Percentiles rank a stretch among this genome's conserved stretches.
These are phyloP conservation scores for Anisodus acutangulus DNA, from an alignment of 257 asterid species.

Conservation along the genomic window DNA sequence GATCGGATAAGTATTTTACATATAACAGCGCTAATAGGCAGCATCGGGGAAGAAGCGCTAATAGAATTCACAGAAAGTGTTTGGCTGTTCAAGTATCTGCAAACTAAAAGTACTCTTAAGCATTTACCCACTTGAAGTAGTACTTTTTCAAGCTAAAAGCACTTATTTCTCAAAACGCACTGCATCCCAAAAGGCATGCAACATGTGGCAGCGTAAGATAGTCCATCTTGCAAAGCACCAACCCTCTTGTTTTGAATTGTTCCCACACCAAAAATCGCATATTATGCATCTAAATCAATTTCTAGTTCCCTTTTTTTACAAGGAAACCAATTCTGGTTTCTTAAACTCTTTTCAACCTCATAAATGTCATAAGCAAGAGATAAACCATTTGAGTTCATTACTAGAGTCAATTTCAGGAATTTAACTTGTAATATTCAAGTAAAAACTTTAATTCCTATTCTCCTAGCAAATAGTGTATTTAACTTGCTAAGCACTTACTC, in stretches of 20 bases:
- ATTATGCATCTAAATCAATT: constrained; percentile 3
- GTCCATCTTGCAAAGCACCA: not conserved
- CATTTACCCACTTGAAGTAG: not conserved
- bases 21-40: not conserved
- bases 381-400: not conserved
- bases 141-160: not conserved
- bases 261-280: not conserved
- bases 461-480: not conserved
- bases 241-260: not conserved
- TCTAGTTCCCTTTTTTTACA: not conserved
- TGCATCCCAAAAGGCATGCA: not conserved
- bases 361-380: not conserved
- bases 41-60: too few species aligned
- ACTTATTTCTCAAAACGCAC: not conserved
- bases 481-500: not conserved
- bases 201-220: constrained; percentile 6
- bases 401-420: not conserved
- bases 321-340: not conserved
- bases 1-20: not conserved
- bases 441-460: not conserved
- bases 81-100: not conserved
- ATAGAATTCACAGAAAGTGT: not conserved
- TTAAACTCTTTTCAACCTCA: not conserved
- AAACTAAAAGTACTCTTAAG: not conserved
- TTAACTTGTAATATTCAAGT: not conserved